These are phyloP conservation scores for Pichia sp. DNA, from an alignment of 1,139 yeast species.

Conservation along the genomic window DNA sequence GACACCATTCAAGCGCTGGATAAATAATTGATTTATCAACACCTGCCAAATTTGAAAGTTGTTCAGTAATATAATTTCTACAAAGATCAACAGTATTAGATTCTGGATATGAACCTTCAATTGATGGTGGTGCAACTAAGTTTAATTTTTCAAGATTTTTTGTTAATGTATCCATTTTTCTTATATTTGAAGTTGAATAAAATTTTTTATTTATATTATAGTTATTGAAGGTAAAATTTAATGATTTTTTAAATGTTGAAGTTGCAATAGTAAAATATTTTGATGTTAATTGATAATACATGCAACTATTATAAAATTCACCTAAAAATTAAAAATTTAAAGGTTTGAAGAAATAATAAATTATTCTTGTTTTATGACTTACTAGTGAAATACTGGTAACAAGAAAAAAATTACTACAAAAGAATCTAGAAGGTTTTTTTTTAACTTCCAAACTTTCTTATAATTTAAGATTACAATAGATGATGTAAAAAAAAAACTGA, in stretches of 20 bases:
- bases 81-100: slow-evolving; percentile 72
- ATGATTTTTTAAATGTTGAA: background rate
- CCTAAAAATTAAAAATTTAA: background rate
- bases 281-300: slow-evolving; percentile 1
- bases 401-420: too few relatives aligned
- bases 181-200: slow-evolving; percentile 7
- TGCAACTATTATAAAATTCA: slow-evolving; percentile 2
- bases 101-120: slow-evolving; percentile 58
- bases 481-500: too few relatives aligned
- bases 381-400: too few relatives aligned
- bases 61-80: slow-evolving; percentile 83
- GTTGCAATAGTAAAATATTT: slow-evolving; percentile 4
- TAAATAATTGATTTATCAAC: slow-evolving; percentile 65
- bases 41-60: slow-evolving; percentile 64
- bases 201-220: too few relatives aligned
- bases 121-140: slow-evolving; percentile 30
- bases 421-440: too few relatives aligned
- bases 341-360: too few relatives aligned
- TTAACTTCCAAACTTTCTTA: too few relatives aligned
- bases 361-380: too few relatives aligned
- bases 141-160: slow-evolving; percentile 29
- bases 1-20: slow-evolving; percentile 85
- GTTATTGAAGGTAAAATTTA: background rate
- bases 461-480: too few relatives aligned
- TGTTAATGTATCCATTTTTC: slow-evolving; percentile 24